Percentiles rank a stretch among this genome's conserved stretches.
These are phyloP conservation scores for Suillus bovinus DNA, from an alignment of 768 basidiomycete genomes.

Conservation along the genomic window DNA sequence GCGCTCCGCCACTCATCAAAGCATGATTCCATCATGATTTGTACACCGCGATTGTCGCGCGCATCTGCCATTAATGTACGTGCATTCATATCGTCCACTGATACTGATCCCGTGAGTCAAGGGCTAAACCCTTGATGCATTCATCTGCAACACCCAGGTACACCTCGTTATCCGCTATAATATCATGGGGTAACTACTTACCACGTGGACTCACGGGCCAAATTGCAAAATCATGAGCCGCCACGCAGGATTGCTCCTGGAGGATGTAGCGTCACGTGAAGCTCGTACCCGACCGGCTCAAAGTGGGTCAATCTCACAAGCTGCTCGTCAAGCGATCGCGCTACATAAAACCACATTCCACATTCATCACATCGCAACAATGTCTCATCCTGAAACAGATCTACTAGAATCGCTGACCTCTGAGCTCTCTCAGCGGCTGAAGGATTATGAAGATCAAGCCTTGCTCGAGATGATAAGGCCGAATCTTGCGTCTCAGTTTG, in stretches of 20 bases:
- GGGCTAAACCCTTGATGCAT: neutral
- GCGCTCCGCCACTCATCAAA: neutral
- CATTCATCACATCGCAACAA: neutral
- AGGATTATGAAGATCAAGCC: neutral
- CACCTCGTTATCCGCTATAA: neutral
- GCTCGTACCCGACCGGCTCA: neutral
- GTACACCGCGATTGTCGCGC: neutral
- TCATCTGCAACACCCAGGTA: neutral
- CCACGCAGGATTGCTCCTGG: neutral
- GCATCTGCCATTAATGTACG: neutral
- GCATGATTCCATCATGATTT: neutral
- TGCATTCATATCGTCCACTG: neutral
- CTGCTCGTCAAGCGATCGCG: too few relatives aligned
- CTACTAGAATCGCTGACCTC: neutral
- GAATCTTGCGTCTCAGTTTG: conserved; percentile 4
- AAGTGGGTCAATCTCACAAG: neutral
- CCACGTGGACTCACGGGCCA: neutral
- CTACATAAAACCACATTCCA: neutral
- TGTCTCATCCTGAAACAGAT: neutral
- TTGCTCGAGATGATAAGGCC: conserved; percentile 3
- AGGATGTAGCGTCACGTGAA: neutral
- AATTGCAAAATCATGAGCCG: neutral
- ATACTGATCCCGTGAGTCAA: neutral
- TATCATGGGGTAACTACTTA: neutral
- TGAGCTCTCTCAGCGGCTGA: conserved; percentile 4